A percentile compares a stretch with the other conserved stretches of the same genome.
These are phyloP conservation scores for Mollisiaceae sp. DNA, from an alignment of 2,329 filamentous ascomycete genomes.

Conservation along the genomic window DNA sequence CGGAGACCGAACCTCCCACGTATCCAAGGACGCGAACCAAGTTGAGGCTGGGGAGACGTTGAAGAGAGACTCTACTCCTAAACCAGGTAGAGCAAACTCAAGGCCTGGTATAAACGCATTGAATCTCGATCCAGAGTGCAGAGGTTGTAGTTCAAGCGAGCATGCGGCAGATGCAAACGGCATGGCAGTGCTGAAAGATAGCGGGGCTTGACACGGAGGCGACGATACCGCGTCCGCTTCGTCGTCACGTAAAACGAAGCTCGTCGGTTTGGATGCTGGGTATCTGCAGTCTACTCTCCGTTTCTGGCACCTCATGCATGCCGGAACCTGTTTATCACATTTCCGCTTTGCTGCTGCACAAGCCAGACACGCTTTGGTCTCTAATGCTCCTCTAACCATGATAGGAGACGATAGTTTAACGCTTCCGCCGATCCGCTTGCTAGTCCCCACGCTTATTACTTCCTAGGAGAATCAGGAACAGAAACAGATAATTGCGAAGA, in stretches of 20 bases:
- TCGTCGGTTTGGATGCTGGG: conserved; percentile 17
- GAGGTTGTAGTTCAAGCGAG: too few relatives aligned
- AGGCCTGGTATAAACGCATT: too few relatives aligned
- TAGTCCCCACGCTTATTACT: too few relatives aligned
- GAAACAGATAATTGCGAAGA: too few relatives aligned
- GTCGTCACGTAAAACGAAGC: conserved; percentile 11
- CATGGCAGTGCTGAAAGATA: too few relatives aligned
- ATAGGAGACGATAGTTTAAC: too few relatives aligned
- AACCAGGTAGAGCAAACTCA: neutral
- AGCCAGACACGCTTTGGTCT: conserved; percentile 23
- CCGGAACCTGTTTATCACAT: conserved; percentile 26
- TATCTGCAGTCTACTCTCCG: conserved; percentile 24
- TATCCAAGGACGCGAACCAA: conserved; percentile 21
- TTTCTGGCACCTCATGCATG: conserved; percentile 19
- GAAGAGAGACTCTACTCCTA: neutral
- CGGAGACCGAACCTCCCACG: conserved; percentile 29
- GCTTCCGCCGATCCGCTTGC: too few relatives aligned
- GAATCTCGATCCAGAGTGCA: too few relatives aligned
- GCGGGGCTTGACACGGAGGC: too few relatives aligned
- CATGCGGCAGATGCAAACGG: too few relatives aligned
- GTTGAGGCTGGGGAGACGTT: neutral
- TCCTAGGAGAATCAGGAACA: too few relatives aligned
- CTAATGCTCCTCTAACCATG: conserved; percentile 15
- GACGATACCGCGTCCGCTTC: neutral
- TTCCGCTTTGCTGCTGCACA: conserved; percentile 26